Conservation (phyloP, 2,329 filamentous ascomycete species). For the Cladobotryum protrusum region DNA sequence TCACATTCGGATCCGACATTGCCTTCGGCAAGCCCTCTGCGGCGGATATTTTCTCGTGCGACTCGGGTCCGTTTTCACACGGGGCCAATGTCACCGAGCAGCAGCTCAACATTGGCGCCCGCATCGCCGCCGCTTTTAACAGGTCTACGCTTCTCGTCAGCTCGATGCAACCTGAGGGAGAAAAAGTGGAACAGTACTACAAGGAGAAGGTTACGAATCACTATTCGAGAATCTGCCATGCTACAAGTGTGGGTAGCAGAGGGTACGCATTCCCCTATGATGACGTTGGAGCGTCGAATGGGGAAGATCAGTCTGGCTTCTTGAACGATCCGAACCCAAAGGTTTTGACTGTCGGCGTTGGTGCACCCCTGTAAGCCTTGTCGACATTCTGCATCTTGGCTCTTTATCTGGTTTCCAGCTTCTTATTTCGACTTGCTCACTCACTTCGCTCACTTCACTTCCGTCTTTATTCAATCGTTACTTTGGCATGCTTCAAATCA, state of each 20-base stretch:
- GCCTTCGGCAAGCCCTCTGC: conserved; percentile 43
- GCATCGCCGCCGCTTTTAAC: conserved; percentile 72
- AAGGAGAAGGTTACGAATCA: conserved; percentile 53
- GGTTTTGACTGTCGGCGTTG: conserved; percentile 51
- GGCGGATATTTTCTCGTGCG: conserved; percentile 47
- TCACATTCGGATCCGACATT: conserved; percentile 32
- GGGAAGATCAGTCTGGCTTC: conserved; percentile 55
- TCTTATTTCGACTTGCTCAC: too few relatives aligned
- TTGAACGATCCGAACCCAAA: conserved; percentile 51
- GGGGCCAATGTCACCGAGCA: conserved; percentile 36
- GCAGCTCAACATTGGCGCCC: conserved; percentile 60
- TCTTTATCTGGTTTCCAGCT: too few relatives aligned
- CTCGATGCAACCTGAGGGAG: conserved; percentile 46
- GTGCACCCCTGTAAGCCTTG: conserved; percentile 28
- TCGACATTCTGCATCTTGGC: not conserved
- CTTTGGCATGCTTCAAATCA: too few relatives aligned
- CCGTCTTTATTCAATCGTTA: too few relatives aligned
- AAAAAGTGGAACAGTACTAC: conserved; percentile 48
- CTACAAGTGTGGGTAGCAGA: conserved; percentile 48
- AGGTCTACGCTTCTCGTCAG: conserved; percentile 58
- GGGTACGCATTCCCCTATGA: conserved; percentile 70
- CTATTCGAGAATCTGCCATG: conserved; percentile 60
- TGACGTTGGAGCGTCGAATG: conserved; percentile 53
- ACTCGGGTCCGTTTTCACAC: conserved; percentile 49
- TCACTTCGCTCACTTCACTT: too few relatives aligned